A percentile compares a stretch with the other conserved stretches of the same genome.
Evolutionary conservation across 1,284 basidiomycete species (phyloP).

Genomic region (Hemileia vastatrix): DNA sequence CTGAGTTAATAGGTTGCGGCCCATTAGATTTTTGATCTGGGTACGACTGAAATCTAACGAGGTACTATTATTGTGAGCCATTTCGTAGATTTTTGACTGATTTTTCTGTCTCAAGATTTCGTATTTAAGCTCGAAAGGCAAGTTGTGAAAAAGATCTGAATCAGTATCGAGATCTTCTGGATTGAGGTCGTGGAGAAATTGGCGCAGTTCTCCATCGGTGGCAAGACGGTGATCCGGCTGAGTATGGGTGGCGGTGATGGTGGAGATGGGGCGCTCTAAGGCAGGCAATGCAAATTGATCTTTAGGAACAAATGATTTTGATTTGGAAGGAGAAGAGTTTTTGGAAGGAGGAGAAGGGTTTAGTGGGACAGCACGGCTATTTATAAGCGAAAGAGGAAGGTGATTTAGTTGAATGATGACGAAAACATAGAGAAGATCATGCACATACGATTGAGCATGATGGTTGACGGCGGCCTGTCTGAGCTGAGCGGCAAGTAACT

Average conservation of each 20-base stretch:
- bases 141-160: slow-evolving; percentile 68
- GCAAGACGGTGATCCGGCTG: slow-evolving; percentile 75
- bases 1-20: slow-evolving; percentile 85
- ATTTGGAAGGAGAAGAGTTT: slow-evolving; percentile 22
- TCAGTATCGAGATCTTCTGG: slow-evolving; percentile 85
- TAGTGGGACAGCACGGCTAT: neutral
- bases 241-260: slow-evolving; percentile 40
- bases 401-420: neutral
- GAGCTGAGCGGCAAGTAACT: slow-evolving; percentile 85
- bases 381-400: too few species aligned
- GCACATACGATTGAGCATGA: slow-evolving; percentile 53
- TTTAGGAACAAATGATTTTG: slow-evolving; percentile 27
- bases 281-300: slow-evolving; percentile 41
- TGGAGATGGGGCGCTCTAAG: slow-evolving; percentile 29
- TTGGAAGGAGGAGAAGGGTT: slow-evolving; percentile 38
- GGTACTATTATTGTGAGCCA: slow-evolving; percentile 75
- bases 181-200: slow-evolving; percentile 83
- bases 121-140: slow-evolving; percentile 93
- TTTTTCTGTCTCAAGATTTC: slow-evolving; percentile 95
- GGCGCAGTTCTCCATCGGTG: slow-evolving; percentile 78
- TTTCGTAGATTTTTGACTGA: slow-evolving; percentile 77
- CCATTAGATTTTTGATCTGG: slow-evolving; percentile 80
- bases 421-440: slow-evolving; percentile 5
- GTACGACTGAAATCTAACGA: slow-evolving; percentile 96
- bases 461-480: slow-evolving; percentile 75